phyloP scores from a whole-genome alignment of 2,329 filamentous ascomycete genomes.

The Basipetospora chlamydospora region DNA sequence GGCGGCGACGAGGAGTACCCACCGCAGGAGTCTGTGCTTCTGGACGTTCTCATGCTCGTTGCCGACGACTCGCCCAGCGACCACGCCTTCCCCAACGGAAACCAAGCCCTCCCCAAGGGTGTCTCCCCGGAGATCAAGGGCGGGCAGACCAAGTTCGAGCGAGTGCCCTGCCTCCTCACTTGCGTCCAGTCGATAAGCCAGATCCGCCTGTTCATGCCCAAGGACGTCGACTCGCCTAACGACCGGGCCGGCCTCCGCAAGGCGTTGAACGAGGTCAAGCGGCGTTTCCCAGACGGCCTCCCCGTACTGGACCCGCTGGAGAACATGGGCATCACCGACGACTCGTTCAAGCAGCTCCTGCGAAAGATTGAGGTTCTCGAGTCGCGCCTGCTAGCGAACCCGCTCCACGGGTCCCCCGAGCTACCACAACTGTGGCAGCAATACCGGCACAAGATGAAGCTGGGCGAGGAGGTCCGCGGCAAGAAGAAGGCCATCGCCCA shows the following conservation, averaged over 20 bases:
- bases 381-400: constrained; percentile 74
- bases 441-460: constrained; percentile 66
- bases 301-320: constrained; percentile 84
- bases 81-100: constrained; percentile 23
- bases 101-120: constrained; percentile 39
- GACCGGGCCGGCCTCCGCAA: constrained; percentile 30
- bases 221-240: constrained; percentile 35
- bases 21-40: constrained; percentile 63
- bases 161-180: constrained; percentile 73
- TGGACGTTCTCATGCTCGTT: constrained; percentile 64
- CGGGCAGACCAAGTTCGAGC: constrained; percentile 58
- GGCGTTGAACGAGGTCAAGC: constrained; percentile 62
- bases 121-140: constrained; percentile 47
- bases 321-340: constrained; percentile 88
- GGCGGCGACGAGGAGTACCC: constrained; percentile 52
- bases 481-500: constrained; percentile 77
- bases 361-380: constrained; percentile 96
- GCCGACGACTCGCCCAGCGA: constrained; percentile 29
- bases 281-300: constrained; percentile 83
- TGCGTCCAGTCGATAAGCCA: constrained; percentile 77
- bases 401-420: constrained; percentile 78
- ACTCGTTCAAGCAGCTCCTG: constrained; percentile 83
- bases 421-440: constrained; percentile 75
- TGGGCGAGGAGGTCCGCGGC: constrained; percentile 68
- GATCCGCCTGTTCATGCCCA: constrained; percentile 68